These are phyloP conservation scores for Microsporum ferrugineum DNA, from an alignment of 2,329 filamentous ascomycete species.

Conservation along the genomic window DNA sequence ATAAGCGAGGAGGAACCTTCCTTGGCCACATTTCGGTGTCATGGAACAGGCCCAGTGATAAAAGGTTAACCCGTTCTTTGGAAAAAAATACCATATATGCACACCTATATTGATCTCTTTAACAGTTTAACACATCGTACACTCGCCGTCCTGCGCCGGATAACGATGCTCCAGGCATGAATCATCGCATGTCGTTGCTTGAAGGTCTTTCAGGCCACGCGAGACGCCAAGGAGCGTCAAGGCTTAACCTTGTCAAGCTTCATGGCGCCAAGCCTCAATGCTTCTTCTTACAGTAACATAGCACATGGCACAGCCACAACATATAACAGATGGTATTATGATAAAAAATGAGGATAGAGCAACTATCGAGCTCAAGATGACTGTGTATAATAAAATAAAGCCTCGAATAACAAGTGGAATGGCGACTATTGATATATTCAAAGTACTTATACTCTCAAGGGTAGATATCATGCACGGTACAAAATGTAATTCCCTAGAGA, in stretches of 20 bases:
- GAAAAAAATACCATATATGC: not conserved
- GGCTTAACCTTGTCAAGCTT: not conserved
- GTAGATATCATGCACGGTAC: too few relatives aligned
- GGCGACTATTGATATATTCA: too few relatives aligned
- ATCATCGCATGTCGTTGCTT: not conserved
- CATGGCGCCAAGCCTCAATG: not conserved
- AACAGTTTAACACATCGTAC: not conserved
- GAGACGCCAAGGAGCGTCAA: not conserved
- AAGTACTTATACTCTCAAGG: too few relatives aligned
- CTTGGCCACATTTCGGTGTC: not conserved
- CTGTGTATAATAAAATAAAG: too few relatives aligned
- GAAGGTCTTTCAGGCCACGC: not conserved
- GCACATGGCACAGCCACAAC: not conserved
- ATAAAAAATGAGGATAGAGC: not conserved
- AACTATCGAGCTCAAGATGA: not conserved
- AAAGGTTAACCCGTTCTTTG: not conserved
- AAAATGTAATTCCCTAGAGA: too few relatives aligned
- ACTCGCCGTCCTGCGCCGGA: not conserved
- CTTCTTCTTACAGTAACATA: not conserved
- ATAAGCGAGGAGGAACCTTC: not conserved
- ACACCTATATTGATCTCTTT: not conserved
- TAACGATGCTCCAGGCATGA: not conserved
- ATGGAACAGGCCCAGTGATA: not conserved
- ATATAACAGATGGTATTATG: not conserved
- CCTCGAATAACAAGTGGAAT: too few relatives aligned